Evolutionary conservation across 2,329 filamentous ascomycete genomes (phyloP).

Genomic region (Lojkania enalia): DNA sequence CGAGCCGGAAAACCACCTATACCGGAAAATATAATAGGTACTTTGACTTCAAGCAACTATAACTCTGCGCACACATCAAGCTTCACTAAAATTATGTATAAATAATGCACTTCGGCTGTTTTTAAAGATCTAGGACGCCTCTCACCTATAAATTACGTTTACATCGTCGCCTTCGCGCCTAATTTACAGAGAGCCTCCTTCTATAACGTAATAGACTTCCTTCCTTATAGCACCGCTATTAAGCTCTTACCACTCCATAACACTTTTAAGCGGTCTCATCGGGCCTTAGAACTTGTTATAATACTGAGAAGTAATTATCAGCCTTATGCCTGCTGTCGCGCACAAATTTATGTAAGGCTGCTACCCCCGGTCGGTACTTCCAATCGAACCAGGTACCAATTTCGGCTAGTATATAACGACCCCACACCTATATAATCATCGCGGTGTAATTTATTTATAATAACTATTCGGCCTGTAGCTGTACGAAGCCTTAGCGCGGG

Average conservation of each 20-base stretch:
- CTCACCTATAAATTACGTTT: conserved; percentile 4
- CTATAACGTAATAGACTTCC: neutral
- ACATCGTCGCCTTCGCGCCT: neutral
- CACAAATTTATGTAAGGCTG: conserved; percentile 1
- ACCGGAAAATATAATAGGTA: conserved; percentile 8
- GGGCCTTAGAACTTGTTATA: neutral
- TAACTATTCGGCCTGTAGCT: too few species aligned
- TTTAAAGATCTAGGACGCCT: conserved; percentile 1
- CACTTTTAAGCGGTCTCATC: neutral
- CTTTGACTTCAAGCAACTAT: conserved; percentile 6
- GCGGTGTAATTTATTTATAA: too few species aligned
- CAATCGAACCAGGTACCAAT: conserved; percentile 1
- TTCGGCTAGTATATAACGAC: conserved; percentile 1
- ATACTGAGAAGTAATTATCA: neutral
- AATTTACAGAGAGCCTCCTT: neutral
- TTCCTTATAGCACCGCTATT: neutral
- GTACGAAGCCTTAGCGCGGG: too few species aligned
- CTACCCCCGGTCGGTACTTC: conserved; percentile 6
- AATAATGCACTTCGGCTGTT: conserved; percentile 3
- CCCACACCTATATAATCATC: neutral
- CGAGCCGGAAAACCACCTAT: neutral
- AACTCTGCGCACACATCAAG: neutral
- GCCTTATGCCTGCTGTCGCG: neutral
- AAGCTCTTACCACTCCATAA: neutral
- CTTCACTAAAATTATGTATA: conserved; percentile 1